Percentiles rank a stretch among this genome's conserved stretches.
Conservation (phyloP, 305 asterid species). For the Fraxinus latifolia region DNA sequence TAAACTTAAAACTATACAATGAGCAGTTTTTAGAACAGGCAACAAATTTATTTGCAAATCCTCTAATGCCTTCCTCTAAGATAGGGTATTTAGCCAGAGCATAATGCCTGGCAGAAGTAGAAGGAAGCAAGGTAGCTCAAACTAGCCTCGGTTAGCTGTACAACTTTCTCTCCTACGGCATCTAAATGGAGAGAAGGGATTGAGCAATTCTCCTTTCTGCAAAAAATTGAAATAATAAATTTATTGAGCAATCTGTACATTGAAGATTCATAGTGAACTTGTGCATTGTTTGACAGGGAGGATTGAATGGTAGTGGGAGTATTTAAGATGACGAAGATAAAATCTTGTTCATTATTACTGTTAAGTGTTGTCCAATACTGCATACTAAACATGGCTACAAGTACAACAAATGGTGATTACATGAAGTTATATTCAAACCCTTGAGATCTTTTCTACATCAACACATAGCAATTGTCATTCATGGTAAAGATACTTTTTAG, state of each 20-base stretch:
- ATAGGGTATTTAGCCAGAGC: background rate
- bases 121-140: conserved; percentile 43
- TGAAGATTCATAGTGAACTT: background rate
- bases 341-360: background rate
- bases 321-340: background rate
- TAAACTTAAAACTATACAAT: conserved; percentile 67
- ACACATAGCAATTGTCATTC: background rate
- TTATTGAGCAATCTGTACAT: background rate
- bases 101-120: conserved; percentile 23
- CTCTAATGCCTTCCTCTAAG: conserved; percentile 15
- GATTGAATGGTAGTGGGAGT: background rate
- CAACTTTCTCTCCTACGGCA: conserved; percentile 52
- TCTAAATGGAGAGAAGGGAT: conserved; percentile 42
- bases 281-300: background rate
- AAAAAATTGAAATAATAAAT: background rate
- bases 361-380: background rate
- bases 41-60: conserved; percentile 67
- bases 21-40: conserved; percentile 74
- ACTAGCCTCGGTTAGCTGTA: conserved; percentile 90
- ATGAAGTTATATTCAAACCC: background rate
- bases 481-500: background rate
- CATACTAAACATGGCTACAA: background rate
- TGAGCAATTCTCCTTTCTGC: conserved; percentile 89
- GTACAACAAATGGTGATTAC: background rate
- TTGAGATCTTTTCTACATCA: background rate